Conservation (phyloP, 108 stramenopile genomes). For the Mediolabrus comicus region DNA sequence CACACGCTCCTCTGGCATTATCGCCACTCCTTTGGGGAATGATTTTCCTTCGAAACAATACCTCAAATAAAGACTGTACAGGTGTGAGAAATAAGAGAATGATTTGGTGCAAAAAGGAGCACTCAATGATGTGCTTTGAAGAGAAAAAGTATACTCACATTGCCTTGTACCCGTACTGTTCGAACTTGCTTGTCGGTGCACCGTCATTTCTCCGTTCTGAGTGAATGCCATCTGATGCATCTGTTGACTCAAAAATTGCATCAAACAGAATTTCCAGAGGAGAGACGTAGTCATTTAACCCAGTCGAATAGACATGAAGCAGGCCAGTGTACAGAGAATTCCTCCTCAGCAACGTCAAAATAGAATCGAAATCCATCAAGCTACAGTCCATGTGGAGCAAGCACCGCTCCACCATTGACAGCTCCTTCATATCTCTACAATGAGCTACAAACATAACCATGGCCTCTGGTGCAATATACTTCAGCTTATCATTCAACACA, state of each 20-base stretch:
- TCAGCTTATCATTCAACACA: slow-evolving; percentile 79
- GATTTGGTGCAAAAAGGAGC: no score
- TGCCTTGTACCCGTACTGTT: slow-evolving; percentile 70
- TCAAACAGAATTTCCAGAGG: slow-evolving; percentile 77
- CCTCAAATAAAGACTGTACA: slow-evolving; percentile 59
- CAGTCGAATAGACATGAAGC: slow-evolving; percentile 77
- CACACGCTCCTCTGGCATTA: slow-evolving; percentile 44
- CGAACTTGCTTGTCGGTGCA: slow-evolving; percentile 46
- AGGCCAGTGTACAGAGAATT: slow-evolving; percentile 84
- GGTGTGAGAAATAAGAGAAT: no score
- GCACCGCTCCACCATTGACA: slow-evolving; percentile 85
- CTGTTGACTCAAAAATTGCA: slow-evolving; percentile 63
- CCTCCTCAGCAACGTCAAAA: slow-evolving; percentile 63
- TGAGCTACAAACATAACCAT: slow-evolving; percentile 84
- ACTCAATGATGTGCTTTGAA: slow-evolving; percentile 1
- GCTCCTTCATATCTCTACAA: slow-evolving; percentile 71
- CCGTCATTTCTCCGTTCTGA: slow-evolving; percentile 46
- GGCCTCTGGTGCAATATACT: slow-evolving; percentile 86
- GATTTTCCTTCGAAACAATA: slow-evolving; percentile 68
- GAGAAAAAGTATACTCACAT: slow-evolving; percentile 30
- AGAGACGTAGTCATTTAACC: slow-evolving; percentile 73
- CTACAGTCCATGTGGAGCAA: slow-evolving; percentile 88
- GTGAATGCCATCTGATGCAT: slow-evolving; percentile 29
- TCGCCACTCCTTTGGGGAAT: slow-evolving; percentile 62
- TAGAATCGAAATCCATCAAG: slow-evolving; percentile 87